A percentile compares a stretch with the other conserved stretches of the same genome.
Evolutionary conservation across 2,329 filamentous ascomycete genomes (phyloP).

Genomic region (Penicillium thymicola): DNA sequence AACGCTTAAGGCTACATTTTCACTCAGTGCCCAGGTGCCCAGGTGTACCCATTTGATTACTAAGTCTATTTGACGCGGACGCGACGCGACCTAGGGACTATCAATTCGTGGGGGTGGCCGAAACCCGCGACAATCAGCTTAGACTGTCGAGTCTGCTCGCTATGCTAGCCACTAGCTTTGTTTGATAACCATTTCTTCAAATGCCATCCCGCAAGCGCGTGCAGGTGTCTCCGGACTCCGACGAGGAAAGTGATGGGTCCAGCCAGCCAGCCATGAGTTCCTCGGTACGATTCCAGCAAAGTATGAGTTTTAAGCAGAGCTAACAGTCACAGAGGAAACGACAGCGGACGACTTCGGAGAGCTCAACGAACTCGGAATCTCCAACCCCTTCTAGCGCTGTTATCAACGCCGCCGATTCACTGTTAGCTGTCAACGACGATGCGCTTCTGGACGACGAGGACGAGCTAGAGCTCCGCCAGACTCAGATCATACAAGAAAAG

Average conservation of each 20-base stretch:
- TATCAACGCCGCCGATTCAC: constrained; percentile 1
- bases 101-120: neutral
- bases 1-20: neutral
- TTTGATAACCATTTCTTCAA: neutral
- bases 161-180: neutral
- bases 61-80: neutral
- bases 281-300: constrained; percentile 28
- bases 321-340: constrained; percentile 39
- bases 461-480: constrained; percentile 57
- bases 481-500: constrained; percentile 58
- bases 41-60: neutral
- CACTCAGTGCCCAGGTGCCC: neutral
- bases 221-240: constrained; percentile 29
- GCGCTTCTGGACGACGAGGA: constrained; percentile 33
- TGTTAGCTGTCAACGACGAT: constrained; percentile 21
- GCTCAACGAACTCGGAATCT: constrained; percentile 5
- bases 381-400: constrained; percentile 17
- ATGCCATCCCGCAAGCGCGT: constrained; percentile 47
- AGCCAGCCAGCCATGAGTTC: constrained; percentile 23
- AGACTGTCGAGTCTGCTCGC: neutral
- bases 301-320: neutral
- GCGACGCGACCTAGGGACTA: neutral
- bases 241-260: constrained; percentile 30
- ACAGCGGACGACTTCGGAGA: constrained; percentile 25
- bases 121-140: neutral